Evolutionary conservation across 2,329 filamentous ascomycete genomes (phyloP).

Genomic region (Aspergillus cejpii): DNA sequence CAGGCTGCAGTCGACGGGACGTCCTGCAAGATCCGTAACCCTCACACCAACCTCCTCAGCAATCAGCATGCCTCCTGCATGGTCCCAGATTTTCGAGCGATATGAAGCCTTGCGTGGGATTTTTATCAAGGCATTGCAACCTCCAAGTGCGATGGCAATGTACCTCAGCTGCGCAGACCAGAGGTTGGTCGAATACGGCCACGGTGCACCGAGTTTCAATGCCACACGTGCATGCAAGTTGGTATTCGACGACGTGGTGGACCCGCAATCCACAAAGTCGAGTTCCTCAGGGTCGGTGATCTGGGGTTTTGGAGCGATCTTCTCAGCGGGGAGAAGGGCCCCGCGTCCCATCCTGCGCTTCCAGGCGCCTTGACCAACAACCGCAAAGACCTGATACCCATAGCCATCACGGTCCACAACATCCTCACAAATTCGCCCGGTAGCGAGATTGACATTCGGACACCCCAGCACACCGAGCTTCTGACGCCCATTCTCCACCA

Average conservation of each 20-base stretch:
- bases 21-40: slow-evolving; percentile 48
- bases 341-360: slow-evolving; percentile 36
- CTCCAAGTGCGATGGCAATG: slow-evolving; percentile 46
- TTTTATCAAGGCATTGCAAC: slow-evolving; percentile 46
- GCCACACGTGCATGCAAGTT: slow-evolving; percentile 37
- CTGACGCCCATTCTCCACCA: slow-evolving; percentile 53
- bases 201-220: slow-evolving; percentile 36
- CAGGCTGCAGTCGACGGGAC: slow-evolving; percentile 43
- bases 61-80: slow-evolving; percentile 49
- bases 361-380: slow-evolving; percentile 41
- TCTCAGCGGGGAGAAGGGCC: slow-evolving; percentile 28
- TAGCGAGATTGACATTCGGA: slow-evolving; percentile 51
- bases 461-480: slow-evolving; percentile 55
- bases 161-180: slow-evolving; percentile 52
- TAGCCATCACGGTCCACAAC: slow-evolving; percentile 40
- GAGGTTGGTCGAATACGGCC: slow-evolving; percentile 45
- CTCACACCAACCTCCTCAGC: slow-evolving; percentile 47
- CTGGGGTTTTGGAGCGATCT: slow-evolving; percentile 24
- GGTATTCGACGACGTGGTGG: slow-evolving; percentile 35
- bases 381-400: slow-evolving; percentile 48
- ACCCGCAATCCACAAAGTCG: slow-evolving; percentile 43
- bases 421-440: slow-evolving; percentile 33
- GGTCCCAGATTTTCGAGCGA: slow-evolving; percentile 51
- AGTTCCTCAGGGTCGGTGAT: slow-evolving; percentile 29
- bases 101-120: slow-evolving; percentile 41